Percentiles rank a stretch among this genome's conserved stretches.
phyloP scores from a whole-genome alignment of 1,284 basidiomycete genomes.

The Microbotryomycetes sp. region DNA sequence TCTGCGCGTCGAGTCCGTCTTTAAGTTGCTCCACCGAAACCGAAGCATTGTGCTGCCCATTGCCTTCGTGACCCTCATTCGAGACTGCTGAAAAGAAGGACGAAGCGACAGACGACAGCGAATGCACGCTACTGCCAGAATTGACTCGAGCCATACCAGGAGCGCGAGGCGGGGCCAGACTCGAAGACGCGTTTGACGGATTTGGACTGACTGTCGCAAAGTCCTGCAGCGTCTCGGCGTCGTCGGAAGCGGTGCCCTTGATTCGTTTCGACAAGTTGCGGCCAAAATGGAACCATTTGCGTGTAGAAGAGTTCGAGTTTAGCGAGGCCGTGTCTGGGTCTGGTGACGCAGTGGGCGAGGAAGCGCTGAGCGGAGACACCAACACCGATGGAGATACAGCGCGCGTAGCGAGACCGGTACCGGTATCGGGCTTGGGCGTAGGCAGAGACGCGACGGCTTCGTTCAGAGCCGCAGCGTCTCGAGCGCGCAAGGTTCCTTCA shows the following conservation, averaged over 20 bases:
- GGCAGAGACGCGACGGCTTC: neutral
- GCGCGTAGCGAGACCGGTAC: neutral
- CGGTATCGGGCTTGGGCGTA: neutral
- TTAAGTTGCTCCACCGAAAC: neutral
- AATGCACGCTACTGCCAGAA: neutral
- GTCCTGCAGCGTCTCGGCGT: neutral
- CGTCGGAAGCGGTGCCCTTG: neutral
- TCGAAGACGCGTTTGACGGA: neutral
- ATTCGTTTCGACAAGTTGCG: neutral
- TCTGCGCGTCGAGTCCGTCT: neutral
- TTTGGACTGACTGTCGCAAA: neutral
- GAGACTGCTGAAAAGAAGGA: neutral
- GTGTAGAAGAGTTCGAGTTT: neutral
- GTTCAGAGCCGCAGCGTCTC: neutral
- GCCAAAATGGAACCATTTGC: conserved; percentile 23
- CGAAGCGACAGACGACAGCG: neutral
- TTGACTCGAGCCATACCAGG: neutral
- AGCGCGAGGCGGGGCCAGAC: neutral
- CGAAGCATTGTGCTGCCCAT: neutral
- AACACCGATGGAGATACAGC: neutral
- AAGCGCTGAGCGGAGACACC: neutral
- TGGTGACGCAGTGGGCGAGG: neutral
- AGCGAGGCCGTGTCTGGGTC: neutral
- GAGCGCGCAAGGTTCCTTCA: neutral
- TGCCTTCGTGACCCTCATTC: neutral